Conservation (phyloP, 305 asterid species). For the Ilex paraguariensis region DNA sequence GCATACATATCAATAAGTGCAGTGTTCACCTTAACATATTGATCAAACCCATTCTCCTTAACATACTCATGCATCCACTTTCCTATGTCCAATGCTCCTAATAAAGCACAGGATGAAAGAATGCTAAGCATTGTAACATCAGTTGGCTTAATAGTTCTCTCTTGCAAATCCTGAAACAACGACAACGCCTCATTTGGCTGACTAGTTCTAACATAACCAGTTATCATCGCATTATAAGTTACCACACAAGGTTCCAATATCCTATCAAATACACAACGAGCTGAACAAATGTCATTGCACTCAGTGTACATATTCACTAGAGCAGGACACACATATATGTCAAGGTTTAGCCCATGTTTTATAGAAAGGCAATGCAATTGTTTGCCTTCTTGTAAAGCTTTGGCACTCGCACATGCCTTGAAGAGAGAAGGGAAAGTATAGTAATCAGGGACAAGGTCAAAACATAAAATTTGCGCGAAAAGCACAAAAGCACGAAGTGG, state of each 20-base stretch:
- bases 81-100: constrained; percentile 36
- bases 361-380: constrained; percentile 28
- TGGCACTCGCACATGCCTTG: constrained; percentile 27
- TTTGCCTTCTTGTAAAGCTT: constrained; percentile 29
- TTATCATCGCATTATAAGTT: constrained; percentile 25
- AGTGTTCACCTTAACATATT: constrained; percentile 32
- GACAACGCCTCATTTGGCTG: constrained; percentile 25
- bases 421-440: constrained; percentile 38
- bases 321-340: constrained; percentile 27
- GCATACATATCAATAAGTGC: constrained; percentile 48
- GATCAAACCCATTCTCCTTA: constrained; percentile 32
- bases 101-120: constrained; percentile 29
- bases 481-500: constrained; percentile 22
- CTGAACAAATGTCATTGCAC: constrained; percentile 17
- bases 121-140: constrained; percentile 30
- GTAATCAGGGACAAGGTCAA: constrained; percentile 22
- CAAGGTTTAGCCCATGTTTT: constrained; percentile 20
- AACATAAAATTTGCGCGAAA: constrained; percentile 14
- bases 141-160: constrained; percentile 17
- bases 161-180: constrained; percentile 26
- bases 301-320: constrained; percentile 32
- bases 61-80: constrained; percentile 41
- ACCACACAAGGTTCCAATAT: constrained; percentile 28
- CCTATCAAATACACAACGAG: constrained; percentile 21
- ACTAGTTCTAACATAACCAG: constrained; percentile 27